A percentile compares a stretch with the other conserved stretches of the same genome.
phyloP scores from a whole-genome alignment of 129 eudicot species.

The Pulicaria dysenterica region DNA sequence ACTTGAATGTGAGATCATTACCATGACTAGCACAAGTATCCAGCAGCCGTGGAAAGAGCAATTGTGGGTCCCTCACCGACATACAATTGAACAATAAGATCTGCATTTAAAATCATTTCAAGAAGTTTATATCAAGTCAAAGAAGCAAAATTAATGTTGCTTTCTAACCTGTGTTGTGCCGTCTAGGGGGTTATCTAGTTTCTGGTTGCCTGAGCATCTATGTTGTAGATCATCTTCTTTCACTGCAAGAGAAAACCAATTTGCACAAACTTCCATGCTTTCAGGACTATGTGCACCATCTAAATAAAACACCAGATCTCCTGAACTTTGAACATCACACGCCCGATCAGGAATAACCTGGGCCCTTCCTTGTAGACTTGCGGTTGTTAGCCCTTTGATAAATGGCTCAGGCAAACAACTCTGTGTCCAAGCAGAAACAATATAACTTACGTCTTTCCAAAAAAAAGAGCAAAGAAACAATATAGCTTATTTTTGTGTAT shows the following conservation, averaged over 20 bases:
- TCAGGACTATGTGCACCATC: constrained; percentile 99
- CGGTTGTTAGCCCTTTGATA: constrained; percentile 72
- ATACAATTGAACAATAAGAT: constrained; percentile 92
- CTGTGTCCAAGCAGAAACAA: constrained; percentile 41
- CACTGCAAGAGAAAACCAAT: constrained; percentile 73
- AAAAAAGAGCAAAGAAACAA: neutral
- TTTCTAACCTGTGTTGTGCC: constrained; percentile 61
- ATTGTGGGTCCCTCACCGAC: constrained; percentile 95
- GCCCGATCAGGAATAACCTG: constrained; percentile 69
- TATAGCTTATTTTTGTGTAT: too few species aligned
- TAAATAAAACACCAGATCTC: constrained; percentile 74
- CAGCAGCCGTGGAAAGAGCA: constrained; percentile 84
- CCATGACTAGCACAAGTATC: constrained; percentile 78
- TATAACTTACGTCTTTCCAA: constrained; percentile 6
- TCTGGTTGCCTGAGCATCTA: constrained; percentile 24
- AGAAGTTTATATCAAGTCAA: neutral
- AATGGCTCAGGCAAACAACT: constrained; percentile 75
- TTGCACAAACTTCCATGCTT: constrained; percentile 95
- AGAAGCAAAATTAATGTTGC: neutral
- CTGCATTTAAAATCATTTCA: constrained; percentile 46
- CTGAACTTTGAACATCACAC: constrained; percentile 51
- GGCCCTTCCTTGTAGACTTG: constrained; percentile 85
- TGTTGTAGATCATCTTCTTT: constrained; percentile 47
- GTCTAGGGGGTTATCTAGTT: constrained; percentile 36
- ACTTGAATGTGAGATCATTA: constrained; percentile 35